A percentile compares a stretch with the other conserved stretches of the same genome.
Conservation (phyloP, 108 stramenopile genomes). For the Fragilariopsis cylindrus region DNA sequence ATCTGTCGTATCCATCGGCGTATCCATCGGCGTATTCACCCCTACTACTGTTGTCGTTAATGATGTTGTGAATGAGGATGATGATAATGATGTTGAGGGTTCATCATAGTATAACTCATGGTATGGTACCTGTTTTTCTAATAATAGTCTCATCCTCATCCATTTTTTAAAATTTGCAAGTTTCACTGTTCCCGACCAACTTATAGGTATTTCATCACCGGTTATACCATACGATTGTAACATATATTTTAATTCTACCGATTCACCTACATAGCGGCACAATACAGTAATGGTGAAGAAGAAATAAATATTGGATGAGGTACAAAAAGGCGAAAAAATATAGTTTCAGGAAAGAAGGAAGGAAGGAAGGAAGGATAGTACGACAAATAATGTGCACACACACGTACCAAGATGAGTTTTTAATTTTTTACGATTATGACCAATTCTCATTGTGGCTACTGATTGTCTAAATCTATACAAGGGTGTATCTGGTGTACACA, state of each 20-base stretch:
- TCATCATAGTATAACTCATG: no score
- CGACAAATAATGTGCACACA: no score
- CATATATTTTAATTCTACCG: constrained; percentile 12
- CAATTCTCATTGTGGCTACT: neutral
- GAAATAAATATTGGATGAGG: neutral
- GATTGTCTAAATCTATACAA: neutral
- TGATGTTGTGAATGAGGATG: no score
- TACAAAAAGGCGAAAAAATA: neutral
- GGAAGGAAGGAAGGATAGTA: no score
- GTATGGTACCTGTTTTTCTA: no score
- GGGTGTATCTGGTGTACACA: constrained; percentile 1
- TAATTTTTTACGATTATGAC: neutral
- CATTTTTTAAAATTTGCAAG: constrained; percentile 17
- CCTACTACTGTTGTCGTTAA: no score
- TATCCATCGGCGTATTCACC: no score
- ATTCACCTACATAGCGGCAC: neutral
- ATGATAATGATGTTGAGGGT: no score
- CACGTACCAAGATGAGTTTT: constrained; percentile 5
- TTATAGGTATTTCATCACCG: constrained; percentile 13
- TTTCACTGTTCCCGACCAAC: constrained; percentile 12
- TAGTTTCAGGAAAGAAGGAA: no score
- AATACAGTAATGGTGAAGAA: no score
- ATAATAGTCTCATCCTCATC: neutral
- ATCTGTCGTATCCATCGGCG: no score
- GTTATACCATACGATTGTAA: constrained; percentile 32